phyloP scores from a whole-genome alignment of 2,329 filamentous ascomycete genomes.

The Elsinoe australis region DNA sequence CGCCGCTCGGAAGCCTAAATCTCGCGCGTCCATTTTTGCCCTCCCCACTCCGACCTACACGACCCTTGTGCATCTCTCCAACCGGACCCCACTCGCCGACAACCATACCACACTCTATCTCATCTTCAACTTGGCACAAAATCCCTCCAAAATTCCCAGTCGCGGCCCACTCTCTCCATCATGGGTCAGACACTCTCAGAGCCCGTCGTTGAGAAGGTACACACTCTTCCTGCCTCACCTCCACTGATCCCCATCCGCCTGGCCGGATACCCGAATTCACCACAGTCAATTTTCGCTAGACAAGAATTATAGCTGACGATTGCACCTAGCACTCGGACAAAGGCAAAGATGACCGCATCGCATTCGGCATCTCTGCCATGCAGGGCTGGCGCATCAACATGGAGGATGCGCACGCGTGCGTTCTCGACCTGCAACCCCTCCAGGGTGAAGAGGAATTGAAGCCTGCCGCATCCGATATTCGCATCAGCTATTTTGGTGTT shows the following conservation, averaged over 20 bases:
- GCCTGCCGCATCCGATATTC: conserved; percentile 58
- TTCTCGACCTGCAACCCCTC: conserved; percentile 74
- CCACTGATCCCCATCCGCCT: neutral
- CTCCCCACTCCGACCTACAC: conserved; percentile 8
- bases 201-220: conserved; percentile 97
- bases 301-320: conserved; percentile 11
- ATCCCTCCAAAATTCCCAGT: neutral
- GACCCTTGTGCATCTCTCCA: conserved; percentile 11
- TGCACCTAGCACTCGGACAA: conserved; percentile 68
- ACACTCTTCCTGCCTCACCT: conserved; percentile 29
- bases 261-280: neutral
- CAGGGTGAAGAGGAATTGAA: conserved; percentile 44
- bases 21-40: conserved; percentile 9
- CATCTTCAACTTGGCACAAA: conserved; percentile 10
- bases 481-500: conserved; percentile 92
- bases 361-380: conserved; percentile 96
- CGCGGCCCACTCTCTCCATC: conserved; percentile 29
- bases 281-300: neutral
- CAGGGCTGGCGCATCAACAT: conserved; percentile 99
- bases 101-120: conserved; percentile 13
- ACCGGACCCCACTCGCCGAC: conserved; percentile 10
- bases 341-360: conserved; percentile 84
- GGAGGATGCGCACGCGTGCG: conserved; percentile 88
- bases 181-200: conserved; percentile 99
- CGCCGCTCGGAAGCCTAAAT: conserved; percentile 13